Base-by-base conservation (phyloP, 768 basidiomycete species). In the Coprinopsis sp. region DNA sequence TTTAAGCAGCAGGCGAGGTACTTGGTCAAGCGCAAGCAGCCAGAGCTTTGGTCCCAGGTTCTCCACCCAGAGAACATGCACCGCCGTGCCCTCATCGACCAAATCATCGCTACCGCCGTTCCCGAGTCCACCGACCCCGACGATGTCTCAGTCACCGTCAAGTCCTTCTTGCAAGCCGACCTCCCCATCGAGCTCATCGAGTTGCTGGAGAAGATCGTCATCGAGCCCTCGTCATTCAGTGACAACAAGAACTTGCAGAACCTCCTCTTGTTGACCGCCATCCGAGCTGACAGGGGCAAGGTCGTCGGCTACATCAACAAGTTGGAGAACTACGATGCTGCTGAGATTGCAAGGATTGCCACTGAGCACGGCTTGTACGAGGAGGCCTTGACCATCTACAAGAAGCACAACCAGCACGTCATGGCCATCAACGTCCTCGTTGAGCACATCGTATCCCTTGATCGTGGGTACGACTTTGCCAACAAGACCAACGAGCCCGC, bases 1-100 rank as follows among this genome's bases (percentile, higher is more conserved):
- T 99, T 94, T 79, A 99, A 98, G 69, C 95, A 99, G 59, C 96
- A 98, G 67, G 91, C 96, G 43, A 86, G 96, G 23, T 99, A 99
- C 68, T 81, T 99, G 48, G 90, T 97, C 61, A 96, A 94, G 68
- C 85, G 96, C 56, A 90, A 96, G 51, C 84, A 91, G 51, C 82
- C 88, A 13, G 96, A 98, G 51, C 81, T 99, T 24, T 99, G 96
- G 96, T 82, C 87, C 1, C 92, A 97, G 67, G 96, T 99, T 28
- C 83, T 99, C 46, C 74, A 80, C 10, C 76, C 79, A 3, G 92
- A 92, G 53, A 97, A 96, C 65, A 78, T 91, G 38, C 85, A 98
- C 63, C 91, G 93, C 50, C 86, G 96, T 53, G 82, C 87, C 50
- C 79, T 99, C 48, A 89, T 98, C 61, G 96, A 99, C 60, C 91